A percentile compares a stretch with the other conserved stretches of the same genome.
Conservation (phyloP, 768 basidiomycete genomes). For the Cyclocybe cylindracea region DNA sequence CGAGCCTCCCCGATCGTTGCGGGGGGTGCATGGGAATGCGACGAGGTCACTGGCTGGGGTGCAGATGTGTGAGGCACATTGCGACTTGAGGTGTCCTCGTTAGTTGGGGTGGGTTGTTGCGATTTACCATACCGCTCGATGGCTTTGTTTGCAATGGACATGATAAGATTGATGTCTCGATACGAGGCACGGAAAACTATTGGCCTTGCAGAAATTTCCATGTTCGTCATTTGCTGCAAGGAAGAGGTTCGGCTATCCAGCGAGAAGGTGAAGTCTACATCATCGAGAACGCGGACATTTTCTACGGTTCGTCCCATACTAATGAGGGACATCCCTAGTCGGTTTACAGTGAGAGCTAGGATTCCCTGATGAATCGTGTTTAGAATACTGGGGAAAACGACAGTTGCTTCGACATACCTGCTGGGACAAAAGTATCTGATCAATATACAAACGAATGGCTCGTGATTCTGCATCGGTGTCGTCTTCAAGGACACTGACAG, state of each 20-base stretch:
- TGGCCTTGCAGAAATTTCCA: conserved; percentile 81
- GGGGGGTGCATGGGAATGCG: background rate
- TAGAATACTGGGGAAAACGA: conserved; percentile 1
- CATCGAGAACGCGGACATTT: conserved; percentile 89
- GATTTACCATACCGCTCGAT: conserved; percentile 67
- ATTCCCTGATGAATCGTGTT: conserved; percentile 55
- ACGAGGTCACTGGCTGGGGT: background rate
- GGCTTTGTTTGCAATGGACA: conserved; percentile 83
- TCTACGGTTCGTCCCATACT: conserved; percentile 85
- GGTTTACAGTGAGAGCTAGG: conserved; percentile 74
- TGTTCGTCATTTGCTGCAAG: conserved; percentile 72
- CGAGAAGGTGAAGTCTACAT: conserved; percentile 85
- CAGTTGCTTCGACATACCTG: conserved; percentile 54
- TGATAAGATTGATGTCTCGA: conserved; percentile 89
- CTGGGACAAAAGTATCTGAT: conserved; percentile 85
- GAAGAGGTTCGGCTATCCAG: conserved; percentile 81
- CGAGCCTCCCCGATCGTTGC: conserved; percentile 38
- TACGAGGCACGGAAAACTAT: conserved; percentile 95
- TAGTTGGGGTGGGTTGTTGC: conserved; percentile 22
- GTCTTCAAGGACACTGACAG: conserved; percentile 84
- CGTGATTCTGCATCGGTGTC: conserved; percentile 79
- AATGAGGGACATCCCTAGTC: conserved; percentile 91
- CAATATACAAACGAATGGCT: conserved; percentile 83
- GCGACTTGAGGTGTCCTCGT: too few species aligned
- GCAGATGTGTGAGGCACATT: too few species aligned